phyloP scores from a whole-genome alignment of 208 protist genomes.

The Leishmania mexicana region DNA sequence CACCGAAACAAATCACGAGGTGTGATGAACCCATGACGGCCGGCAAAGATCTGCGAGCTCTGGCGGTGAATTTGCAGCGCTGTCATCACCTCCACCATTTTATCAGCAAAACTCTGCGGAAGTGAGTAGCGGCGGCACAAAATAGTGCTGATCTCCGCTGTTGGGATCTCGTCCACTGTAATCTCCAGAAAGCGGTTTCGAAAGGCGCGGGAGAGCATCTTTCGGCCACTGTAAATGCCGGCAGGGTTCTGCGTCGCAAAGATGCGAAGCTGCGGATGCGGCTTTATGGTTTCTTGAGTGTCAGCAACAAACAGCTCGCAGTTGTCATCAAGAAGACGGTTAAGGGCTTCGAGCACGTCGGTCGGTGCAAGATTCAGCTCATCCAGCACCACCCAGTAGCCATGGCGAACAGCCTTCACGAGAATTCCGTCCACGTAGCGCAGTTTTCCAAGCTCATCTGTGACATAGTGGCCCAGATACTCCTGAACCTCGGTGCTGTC shows the following conservation, averaged over 20 bases:
- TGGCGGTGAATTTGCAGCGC: constrained; percentile 95
- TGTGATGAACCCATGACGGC: constrained; percentile 99
- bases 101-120: constrained; percentile 90
- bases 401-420: constrained; percentile 96
- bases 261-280: constrained; percentile 98
- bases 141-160: constrained; percentile 97
- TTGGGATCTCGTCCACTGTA: constrained; percentile 99
- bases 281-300: constrained; percentile 98
- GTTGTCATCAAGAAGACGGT: constrained; percentile 99
- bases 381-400: constrained; percentile 99
- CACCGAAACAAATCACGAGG: constrained; percentile 99
- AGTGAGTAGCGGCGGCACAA: constrained; percentile 95
- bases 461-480: constrained; percentile 99
- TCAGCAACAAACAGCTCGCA: constrained; percentile 99
- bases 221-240: constrained; percentile 97
- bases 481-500: constrained; percentile 99
- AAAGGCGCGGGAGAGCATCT: constrained; percentile 99
- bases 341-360: constrained; percentile 99
- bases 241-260: constrained; percentile 99
- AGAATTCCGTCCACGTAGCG: constrained; percentile 98
- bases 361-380: constrained; percentile 99
- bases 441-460: constrained; percentile 95
- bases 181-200: constrained; percentile 99
- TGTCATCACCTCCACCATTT: constrained; percentile 96
- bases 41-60: constrained; percentile 98